Conservation (phyloP, 83 land plant genomes). For the Diphasiastrum complanatum region DNA sequence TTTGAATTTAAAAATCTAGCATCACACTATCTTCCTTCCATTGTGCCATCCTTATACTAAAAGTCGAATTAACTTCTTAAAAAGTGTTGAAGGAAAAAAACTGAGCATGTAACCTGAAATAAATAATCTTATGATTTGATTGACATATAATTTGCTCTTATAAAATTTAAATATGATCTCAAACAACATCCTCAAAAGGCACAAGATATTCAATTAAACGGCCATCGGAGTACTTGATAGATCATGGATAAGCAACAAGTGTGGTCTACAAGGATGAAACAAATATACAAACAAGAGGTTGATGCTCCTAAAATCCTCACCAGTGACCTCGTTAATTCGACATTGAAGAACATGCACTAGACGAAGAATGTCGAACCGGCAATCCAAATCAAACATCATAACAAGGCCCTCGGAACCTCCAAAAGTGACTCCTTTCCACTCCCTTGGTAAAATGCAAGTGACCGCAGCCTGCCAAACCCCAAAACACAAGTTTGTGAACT, state of each 20-base stretch:
- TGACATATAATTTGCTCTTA: background rate
- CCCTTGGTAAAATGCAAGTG: slow-evolving; percentile 18
- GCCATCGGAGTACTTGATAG: background rate
- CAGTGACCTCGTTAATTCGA: slow-evolving; percentile 11
- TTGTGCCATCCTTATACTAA: too few species aligned
- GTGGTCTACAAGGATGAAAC: background rate
- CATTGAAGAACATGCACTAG: slow-evolving; percentile 7
- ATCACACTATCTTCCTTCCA: too few species aligned
- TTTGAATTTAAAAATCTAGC: too few species aligned
- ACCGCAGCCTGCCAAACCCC: slow-evolving; percentile 18
- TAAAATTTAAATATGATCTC: background rate
- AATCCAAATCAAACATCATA: slow-evolving; percentile 24
- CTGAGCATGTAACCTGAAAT: background rate
- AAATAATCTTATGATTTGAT: background rate
- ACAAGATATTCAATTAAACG: background rate
- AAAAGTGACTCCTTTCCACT: slow-evolving; percentile 10
- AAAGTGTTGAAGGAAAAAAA: too few species aligned
- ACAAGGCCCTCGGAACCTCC: slow-evolving; percentile 22
- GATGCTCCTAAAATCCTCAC: background rate
- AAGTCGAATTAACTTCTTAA: too few species aligned
- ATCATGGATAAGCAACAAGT: background rate
- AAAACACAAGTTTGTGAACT: background rate
- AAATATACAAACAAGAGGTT: background rate
- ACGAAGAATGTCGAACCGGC: slow-evolving; percentile 23
- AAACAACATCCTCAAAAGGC: background rate